Conservation (phyloP, 495 filamentous ascomycete species). For the Penicillium crystallinum region DNA sequence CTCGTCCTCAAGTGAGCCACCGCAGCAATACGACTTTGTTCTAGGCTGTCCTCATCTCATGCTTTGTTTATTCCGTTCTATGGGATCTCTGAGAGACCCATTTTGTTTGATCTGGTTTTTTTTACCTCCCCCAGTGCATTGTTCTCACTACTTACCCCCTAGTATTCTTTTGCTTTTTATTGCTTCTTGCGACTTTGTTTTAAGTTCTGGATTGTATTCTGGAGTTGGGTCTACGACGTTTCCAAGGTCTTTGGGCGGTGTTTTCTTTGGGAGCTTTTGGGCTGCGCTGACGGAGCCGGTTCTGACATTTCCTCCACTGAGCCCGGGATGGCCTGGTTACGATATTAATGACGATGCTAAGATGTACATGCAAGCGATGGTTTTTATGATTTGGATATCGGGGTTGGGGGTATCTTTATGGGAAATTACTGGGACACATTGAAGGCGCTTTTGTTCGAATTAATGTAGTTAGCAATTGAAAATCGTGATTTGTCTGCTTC, state of each 20-base stretch:
- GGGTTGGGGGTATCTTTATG: conserved; percentile 18
- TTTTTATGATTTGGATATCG: conserved; percentile 30
- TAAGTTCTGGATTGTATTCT: conserved; percentile 15
- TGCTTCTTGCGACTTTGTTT: conserved; percentile 1
- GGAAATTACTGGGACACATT: conserved; percentile 14
- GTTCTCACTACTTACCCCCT: conserved; percentile 2
- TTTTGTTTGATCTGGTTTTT: background rate
- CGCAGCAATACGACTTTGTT: conserved; percentile 44
- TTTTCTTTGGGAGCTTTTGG: conserved; percentile 32
- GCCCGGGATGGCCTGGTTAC: conserved; percentile 35
- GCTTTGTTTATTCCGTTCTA: background rate
- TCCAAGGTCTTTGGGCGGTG: conserved; percentile 20
- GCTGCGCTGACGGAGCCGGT: conserved; percentile 18
- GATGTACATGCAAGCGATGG: conserved; percentile 44
- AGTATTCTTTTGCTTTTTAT: conserved; percentile 8
- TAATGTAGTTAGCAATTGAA: conserved; percentile 23
- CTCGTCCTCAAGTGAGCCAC: conserved; percentile 37
- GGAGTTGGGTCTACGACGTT: conserved; percentile 18
- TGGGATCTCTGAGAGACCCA: background rate
- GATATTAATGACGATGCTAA: conserved; percentile 44
- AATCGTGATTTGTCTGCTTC: conserved; percentile 20
- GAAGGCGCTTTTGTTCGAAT: conserved; percentile 18
- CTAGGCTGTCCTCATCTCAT: conserved; percentile 15
- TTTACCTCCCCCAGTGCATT: background rate
- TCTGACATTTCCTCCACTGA: conserved; percentile 27